Evolutionary conservation across 345 rosid genomes (phyloP), one percentile per base, ranked within the genome.

Genomic region (Cardamine chenopodiifolia): DNA sequence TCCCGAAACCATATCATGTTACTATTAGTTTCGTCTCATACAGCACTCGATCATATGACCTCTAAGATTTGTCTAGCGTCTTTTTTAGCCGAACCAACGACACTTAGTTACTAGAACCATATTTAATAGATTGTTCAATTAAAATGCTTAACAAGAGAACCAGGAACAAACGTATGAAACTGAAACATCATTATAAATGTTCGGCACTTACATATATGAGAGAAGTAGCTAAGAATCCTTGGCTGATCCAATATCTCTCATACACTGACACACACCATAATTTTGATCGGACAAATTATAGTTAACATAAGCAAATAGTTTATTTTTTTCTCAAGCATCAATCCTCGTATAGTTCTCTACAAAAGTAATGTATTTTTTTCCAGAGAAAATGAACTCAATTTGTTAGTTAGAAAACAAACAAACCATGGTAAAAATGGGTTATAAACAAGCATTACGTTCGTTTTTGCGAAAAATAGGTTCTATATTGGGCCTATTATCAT

Each of bases 131-230:
- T 10, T 34, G 5, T 49, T 29, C 22, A 7, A 34, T 23, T 35
- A 7, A 50, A 52, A 53, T n/a, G 25, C 49, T 12, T 53, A 10
- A 17, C 23, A 57, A 17, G 20, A 31, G n/a, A n/a, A 31, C 25
- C 31, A 31, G 14, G 25, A 57, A 57, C 62, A 28, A 53, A 23
- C 49, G 61, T 68, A n/a, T 37, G 50, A 68, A 67, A 53, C 1
- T 53, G 63, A 58, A 58, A 58, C 12, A 58, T 2, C 61, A 53
- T 37, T 35, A 37, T 7, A n/a, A 35, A 6, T 34, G 50, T 20
- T 20, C 17, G 48, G 65, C 19, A 17, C 42, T 65, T 7, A 4
- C 59, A 15, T 15, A 54, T 53, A 13, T 0, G 6, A 26, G 25
- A 47, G 10, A 13, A 25, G 32, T 55, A 55, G 37, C 22, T 28